Conservation (phyloP, 352 stramenopile genomes). For the Phytopythium chamaehyphon region DNA sequence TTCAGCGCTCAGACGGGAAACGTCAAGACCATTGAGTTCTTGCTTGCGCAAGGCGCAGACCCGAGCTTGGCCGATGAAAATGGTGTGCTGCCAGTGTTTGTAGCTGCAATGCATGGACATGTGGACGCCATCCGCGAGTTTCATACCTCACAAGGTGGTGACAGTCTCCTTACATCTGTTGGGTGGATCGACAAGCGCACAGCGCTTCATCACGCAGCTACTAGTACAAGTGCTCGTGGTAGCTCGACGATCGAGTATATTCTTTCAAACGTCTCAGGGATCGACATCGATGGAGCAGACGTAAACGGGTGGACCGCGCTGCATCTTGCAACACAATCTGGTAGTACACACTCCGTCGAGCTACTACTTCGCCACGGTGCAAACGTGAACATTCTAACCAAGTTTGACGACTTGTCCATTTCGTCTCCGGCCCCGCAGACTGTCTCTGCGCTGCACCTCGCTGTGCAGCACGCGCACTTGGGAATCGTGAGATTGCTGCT, state of each 20-base stretch:
- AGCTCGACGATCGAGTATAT: background rate
- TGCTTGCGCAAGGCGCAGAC: background rate
- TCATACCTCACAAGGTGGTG: slow-evolving; percentile 20
- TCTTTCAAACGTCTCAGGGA: background rate
- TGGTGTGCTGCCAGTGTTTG: background rate
- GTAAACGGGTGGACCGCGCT: slow-evolving; percentile 4
- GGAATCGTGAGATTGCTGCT: background rate
- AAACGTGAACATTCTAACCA: background rate
- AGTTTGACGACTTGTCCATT: background rate
- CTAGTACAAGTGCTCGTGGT: background rate
- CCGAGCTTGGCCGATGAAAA: background rate
- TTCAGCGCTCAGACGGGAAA: slow-evolving; percentile 1
- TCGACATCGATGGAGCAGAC: background rate
- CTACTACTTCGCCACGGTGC: slow-evolving; percentile 1
- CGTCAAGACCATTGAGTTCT: background rate
- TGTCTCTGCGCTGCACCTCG: slow-evolving; percentile 5
- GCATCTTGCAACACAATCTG: slow-evolving; percentile 2
- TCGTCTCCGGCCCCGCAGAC: background rate
- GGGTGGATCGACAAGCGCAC: background rate
- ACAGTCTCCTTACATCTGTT: background rate
- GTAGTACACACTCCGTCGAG: background rate
- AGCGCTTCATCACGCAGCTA: slow-evolving; percentile 3
- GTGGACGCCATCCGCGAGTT: slow-evolving; percentile 44
- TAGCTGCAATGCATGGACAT: slow-evolving; percentile 2
- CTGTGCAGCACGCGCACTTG: slow-evolving; percentile 3